These are phyloP conservation scores for Sporisorium iseilematis-ciliati DNA, from an alignment of 1,284 basidiomycete species.

Conservation along the genomic window DNA sequence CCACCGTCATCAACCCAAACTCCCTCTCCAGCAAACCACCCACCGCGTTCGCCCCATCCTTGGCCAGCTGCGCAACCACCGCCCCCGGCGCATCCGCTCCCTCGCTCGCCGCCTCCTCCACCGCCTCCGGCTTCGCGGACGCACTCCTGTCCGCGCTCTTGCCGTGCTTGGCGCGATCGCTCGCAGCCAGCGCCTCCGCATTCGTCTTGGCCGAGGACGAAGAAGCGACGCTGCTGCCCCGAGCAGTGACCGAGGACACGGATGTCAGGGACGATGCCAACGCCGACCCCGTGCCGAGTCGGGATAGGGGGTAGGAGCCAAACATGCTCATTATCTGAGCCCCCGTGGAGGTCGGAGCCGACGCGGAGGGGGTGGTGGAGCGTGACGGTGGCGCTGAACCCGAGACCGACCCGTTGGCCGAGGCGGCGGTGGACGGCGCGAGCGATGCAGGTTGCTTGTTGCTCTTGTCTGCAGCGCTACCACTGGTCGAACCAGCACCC, in stretches of 20 bases:
- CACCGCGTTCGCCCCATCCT: slow-evolving; percentile 6
- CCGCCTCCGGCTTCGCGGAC: background rate
- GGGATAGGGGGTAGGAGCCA: slow-evolving; percentile 56
- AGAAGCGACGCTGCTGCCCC: slow-evolving; percentile 47
- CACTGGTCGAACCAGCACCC: background rate
- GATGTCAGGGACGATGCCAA: slow-evolving; percentile 48
- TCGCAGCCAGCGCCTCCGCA: slow-evolving; percentile 40
- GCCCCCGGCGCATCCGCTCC: slow-evolving; percentile 20
- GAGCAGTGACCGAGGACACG: slow-evolving; percentile 55
- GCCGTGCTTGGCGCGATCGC: slow-evolving; percentile 34
- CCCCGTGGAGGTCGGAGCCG: slow-evolving; percentile 31
- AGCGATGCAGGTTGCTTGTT: slow-evolving; percentile 9
- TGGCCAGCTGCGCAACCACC: slow-evolving; percentile 27
- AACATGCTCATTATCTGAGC: slow-evolving; percentile 62
- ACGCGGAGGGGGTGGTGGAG: slow-evolving; percentile 36
- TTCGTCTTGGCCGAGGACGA: slow-evolving; percentile 37
- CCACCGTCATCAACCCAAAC: slow-evolving; percentile 56
- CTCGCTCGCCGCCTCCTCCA: background rate
- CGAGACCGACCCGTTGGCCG: slow-evolving; percentile 32
- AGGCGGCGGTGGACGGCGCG: slow-evolving; percentile 9
- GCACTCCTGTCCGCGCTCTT: background rate
- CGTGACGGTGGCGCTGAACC: slow-evolving; percentile 40
- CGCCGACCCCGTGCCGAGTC: slow-evolving; percentile 48
- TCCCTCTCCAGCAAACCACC: slow-evolving; percentile 20
- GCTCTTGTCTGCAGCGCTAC: slow-evolving; percentile 11